Conservation (phyloP, 108 stramenopile species). For the Nitzschia sp. region DNA sequence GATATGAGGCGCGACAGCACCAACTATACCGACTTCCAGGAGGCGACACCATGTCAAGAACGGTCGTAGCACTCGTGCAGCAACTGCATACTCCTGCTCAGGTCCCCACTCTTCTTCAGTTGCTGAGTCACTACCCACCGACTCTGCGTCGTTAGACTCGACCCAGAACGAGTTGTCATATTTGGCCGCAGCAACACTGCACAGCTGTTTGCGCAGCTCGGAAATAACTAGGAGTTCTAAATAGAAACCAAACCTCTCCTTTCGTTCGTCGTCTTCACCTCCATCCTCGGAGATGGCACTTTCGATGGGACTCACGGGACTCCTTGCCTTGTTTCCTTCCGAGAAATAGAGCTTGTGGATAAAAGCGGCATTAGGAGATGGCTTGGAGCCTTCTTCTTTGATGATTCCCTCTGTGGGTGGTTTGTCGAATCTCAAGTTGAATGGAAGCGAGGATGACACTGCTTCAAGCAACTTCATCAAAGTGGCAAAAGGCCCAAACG, state of each 20-base stretch:
- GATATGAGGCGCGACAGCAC: conserved; percentile 52
- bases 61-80: conserved; percentile 65
- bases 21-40: conserved; percentile 57
- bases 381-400: conserved; percentile 65
- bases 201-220: conserved; percentile 64
- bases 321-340: conserved; percentile 9
- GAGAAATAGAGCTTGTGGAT: conserved; percentile 66
- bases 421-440: conserved; percentile 71
- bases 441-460: conserved; percentile 81
- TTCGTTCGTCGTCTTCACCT: background rate
- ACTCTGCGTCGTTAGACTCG: conserved; percentile 37
- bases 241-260: conserved; percentile 55
- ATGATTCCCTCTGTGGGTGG: conserved; percentile 79
- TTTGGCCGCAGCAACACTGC: conserved; percentile 61
- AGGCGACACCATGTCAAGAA: conserved; percentile 71
- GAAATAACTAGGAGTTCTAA: conserved; percentile 62
- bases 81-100: conserved; percentile 58
- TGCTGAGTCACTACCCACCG: conserved; percentile 60
- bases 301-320: background rate
- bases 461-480: conserved; percentile 77
- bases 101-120: conserved; percentile 42
- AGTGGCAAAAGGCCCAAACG: conserved; percentile 82
- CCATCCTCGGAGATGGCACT: background rate
- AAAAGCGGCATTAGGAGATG: conserved; percentile 76
- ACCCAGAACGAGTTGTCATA: conserved; percentile 37